These are phyloP conservation scores for Lasiosphaeris hirsuta DNA, from an alignment of 495 filamentous ascomycete genomes.

Conservation along the genomic window DNA sequence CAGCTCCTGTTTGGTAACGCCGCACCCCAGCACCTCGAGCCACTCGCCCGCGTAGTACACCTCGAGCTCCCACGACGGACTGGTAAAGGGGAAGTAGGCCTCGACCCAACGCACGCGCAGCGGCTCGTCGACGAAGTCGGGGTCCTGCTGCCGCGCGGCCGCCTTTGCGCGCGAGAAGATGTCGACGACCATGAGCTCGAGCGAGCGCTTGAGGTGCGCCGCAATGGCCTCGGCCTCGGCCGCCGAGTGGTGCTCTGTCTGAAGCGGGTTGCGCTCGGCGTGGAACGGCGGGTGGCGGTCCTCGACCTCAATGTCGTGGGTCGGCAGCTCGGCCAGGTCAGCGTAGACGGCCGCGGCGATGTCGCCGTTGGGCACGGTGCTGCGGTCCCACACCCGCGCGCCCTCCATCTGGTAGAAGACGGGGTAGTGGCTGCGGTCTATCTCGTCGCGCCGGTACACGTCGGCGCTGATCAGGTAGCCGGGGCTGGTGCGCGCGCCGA, in stretches of 20 bases:
- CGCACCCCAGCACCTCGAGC: conserved; percentile 92
- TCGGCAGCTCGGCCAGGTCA: conserved; percentile 66
- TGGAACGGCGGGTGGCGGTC: conserved; percentile 82
- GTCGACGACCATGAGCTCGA: conserved; percentile 84
- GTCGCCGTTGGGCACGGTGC: conserved; percentile 52
- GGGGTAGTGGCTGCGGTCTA: conserved; percentile 92
- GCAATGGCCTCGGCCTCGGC: conserved; percentile 81
- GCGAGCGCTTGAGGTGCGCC: conserved; percentile 81
- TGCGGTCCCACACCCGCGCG: conserved; percentile 82
- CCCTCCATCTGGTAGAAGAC: conserved; percentile 99
- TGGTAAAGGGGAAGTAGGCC: conserved; percentile 95
- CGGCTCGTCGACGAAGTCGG: conserved; percentile 55
- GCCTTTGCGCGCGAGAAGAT: conserved; percentile 77
- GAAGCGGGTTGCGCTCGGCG: conserved; percentile 77
- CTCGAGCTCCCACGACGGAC: conserved; percentile 91
- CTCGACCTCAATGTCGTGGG: conserved; percentile 69
- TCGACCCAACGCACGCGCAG: conserved; percentile 90
- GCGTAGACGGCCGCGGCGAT: conserved; percentile 60
- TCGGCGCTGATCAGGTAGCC: conserved; percentile 93
- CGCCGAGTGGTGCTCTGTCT: conserved; percentile 61
- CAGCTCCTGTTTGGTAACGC: conserved; percentile 80
- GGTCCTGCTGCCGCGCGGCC: conserved; percentile 54
- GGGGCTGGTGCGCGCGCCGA: conserved; percentile 65
- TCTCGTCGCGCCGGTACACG: conserved; percentile 91
- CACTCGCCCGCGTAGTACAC: conserved; percentile 92